Evolutionary conservation across 1,139 yeast genomes (phyloP), one percentile per base, ranked within the genome.

Genomic region (Yamadazyma atmosphaerica): DNA sequence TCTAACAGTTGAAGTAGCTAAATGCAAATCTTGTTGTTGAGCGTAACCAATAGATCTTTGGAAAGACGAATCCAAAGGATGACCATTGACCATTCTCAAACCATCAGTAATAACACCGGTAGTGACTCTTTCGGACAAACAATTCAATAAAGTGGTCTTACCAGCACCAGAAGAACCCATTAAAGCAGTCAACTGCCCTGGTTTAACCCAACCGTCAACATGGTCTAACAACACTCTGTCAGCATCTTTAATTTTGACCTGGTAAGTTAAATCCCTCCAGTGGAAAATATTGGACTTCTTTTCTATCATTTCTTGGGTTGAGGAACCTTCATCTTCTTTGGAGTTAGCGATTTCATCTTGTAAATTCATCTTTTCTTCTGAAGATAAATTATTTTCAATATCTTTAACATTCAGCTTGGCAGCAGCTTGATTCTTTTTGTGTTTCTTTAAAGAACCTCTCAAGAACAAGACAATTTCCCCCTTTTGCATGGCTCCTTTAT

Each of bases 121-220:
- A 16, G 89, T 83, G 27, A 83, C 83, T 62, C 95, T 79, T 50
- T 82, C 83, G 21, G 92, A 87, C 47, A 85, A 69, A 45, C 86
- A 85, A 63, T 85, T 88, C 43, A 86, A 68, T 33, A 63, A 54
- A 1, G 94, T 85, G 12, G 94, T 86, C 56, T 85, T 85, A 68
- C 94, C 94, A 36, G 94, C 94, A 63, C 95, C 95, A 16, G 94
- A 83, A 15, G 90, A 85, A 48, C 95, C 95, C 94, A 86, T 84
- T 32, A 84, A 54, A 13, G 68, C 68, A 21, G 68, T 63, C 40
- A 63, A 52, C 44, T 61, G 61, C 36, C 68, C 68, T 10, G 90
- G 90, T 55, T 82, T 81, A 34, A 86, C 92, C 86, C 87, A 86
- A 37, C 95, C 95, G 57, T 84, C 89, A 39, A 86, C 86, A 45